A percentile compares a stretch with the other conserved stretches of the same genome.
These are phyloP conservation scores for Backusella morwellensis DNA, from an alignment of 192 early-diverging fungal genomes.

Conservation along the genomic window DNA sequence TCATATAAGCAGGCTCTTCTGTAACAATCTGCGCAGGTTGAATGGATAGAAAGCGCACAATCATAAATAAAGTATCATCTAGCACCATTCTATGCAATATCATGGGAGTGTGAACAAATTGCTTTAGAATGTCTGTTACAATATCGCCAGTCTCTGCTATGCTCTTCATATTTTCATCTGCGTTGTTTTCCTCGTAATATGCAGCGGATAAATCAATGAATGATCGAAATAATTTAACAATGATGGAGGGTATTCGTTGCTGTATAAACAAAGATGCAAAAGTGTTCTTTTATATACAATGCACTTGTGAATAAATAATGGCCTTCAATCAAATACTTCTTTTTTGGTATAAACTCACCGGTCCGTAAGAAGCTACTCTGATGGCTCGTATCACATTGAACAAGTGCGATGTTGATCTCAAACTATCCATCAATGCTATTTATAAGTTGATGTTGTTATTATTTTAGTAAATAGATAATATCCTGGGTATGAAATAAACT, in stretches of 20 bases:
- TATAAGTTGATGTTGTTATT: neutral
- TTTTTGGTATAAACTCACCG: conserved; percentile 36
- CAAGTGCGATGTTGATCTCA: conserved; percentile 34
- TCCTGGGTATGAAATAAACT: neutral
- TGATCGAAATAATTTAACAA: conserved; percentile 38
- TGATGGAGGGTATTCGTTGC: conserved; percentile 37
- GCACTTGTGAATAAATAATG: neutral
- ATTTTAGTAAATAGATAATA: conserved; percentile 4
- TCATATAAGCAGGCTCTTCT: conserved; percentile 12
- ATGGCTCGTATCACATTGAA: conserved; percentile 43
- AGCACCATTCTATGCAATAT: conserved; percentile 29
- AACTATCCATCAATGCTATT: conserved; percentile 30
- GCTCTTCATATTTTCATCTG: conserved; percentile 14
- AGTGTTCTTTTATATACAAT: conserved; percentile 18
- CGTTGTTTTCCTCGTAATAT: conserved; percentile 7
- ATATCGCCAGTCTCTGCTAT: conserved; percentile 26
- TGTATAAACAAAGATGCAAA: conserved; percentile 36
- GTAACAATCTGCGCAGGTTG: conserved; percentile 12
- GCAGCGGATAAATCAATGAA: conserved; percentile 37
- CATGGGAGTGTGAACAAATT: conserved; percentile 33
- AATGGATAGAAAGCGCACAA: conserved; percentile 33
- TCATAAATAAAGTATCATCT: conserved; percentile 40
- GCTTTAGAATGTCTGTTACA: conserved; percentile 32
- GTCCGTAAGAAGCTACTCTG: conserved; percentile 46
- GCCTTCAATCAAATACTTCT: neutral